phyloP scores from a whole-genome alignment of 352 stramenopile genomes.

The Globisporangium abappressorium region DNA sequence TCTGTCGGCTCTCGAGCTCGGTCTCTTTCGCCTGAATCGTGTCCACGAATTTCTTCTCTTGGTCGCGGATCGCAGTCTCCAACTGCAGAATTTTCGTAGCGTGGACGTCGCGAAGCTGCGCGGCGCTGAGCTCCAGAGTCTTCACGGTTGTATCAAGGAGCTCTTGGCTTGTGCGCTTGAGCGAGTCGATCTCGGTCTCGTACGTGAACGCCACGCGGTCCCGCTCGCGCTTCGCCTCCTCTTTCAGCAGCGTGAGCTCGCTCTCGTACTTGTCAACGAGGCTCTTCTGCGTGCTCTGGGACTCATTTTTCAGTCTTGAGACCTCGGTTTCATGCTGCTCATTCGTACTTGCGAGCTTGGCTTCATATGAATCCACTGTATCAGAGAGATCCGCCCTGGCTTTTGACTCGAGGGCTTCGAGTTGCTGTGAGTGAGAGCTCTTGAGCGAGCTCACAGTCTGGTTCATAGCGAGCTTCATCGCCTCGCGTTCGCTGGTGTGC shows the following conservation, averaged over 20 bases:
- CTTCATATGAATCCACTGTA: slow-evolving; percentile 24
- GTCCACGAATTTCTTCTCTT: slow-evolving; percentile 30
- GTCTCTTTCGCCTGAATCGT: slow-evolving; percentile 17
- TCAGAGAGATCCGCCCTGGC: slow-evolving; percentile 23
- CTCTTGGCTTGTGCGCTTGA: slow-evolving; percentile 21
- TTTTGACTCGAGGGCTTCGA: slow-evolving; percentile 17
- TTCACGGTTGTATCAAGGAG: slow-evolving; percentile 9
- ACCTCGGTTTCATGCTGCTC: slow-evolving; percentile 23
- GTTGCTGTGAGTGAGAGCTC: slow-evolving; percentile 23
- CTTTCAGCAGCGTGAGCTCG: slow-evolving; percentile 9
- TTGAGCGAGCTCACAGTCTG: slow-evolving; percentile 19
- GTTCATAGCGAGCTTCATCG: slow-evolving; percentile 16
- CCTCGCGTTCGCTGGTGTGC: slow-evolving; percentile 23
- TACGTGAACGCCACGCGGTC: slow-evolving; percentile 32
- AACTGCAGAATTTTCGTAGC: slow-evolving; percentile 34
- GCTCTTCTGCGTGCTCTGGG: slow-evolving; percentile 15
- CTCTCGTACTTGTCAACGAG: slow-evolving; percentile 17
- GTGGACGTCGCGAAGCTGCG: slow-evolving; percentile 46
- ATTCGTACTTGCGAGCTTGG: slow-evolving; percentile 10
- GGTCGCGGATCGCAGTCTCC: slow-evolving; percentile 46
- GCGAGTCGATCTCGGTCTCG: slow-evolving; percentile 43
- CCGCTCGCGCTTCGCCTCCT: slow-evolving; percentile 20
- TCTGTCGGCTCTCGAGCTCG: slow-evolving; percentile 24
- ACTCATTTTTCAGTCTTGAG: slow-evolving; percentile 12
- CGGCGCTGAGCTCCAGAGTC: slow-evolving; percentile 26